A percentile compares a stretch with the other conserved stretches of the same genome.
phyloP scores from a whole-genome alignment of 1,139 yeast genomes.

The Suhomyces bribrorum region DNA sequence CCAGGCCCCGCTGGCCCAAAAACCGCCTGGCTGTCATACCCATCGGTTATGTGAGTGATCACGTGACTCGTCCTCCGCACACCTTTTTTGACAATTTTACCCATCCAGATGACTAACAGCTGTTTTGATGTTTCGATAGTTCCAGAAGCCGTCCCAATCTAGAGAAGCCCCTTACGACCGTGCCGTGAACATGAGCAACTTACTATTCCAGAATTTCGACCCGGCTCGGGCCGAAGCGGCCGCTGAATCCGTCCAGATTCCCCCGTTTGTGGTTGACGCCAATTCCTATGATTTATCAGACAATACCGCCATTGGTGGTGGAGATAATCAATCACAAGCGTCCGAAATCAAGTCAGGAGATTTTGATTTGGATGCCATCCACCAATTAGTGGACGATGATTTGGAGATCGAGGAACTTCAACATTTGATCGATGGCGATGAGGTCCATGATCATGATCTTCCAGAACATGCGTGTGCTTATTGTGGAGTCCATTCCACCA shows the following conservation, averaged over 20 bases:
- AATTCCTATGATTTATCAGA: background rate
- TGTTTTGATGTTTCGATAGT: background rate
- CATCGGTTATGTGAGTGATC: too few species aligned
- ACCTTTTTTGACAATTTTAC: background rate
- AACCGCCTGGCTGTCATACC: too few species aligned
- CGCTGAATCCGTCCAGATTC: constrained; percentile 1
- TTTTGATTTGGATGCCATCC: background rate
- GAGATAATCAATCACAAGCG: background rate
- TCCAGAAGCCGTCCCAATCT: background rate
- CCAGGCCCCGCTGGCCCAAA: too few species aligned
- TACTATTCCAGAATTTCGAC: constrained; percentile 25
- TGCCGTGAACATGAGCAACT: constrained; percentile 24
- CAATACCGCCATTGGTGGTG: background rate
- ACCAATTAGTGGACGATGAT: constrained; percentile 2
- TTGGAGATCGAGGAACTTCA: constrained; percentile 3
- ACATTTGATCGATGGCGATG: constrained; percentile 6
- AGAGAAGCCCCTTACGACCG: background rate
- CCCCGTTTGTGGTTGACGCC: background rate
- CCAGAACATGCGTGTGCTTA: constrained; percentile 61
- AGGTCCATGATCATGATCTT: constrained; percentile 11
- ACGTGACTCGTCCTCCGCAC: too few species aligned
- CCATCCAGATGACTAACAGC: background rate
- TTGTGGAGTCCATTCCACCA: constrained; percentile 72
- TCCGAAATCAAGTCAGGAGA: background rate
- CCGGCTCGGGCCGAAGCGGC: constrained; percentile 5